A percentile compares a stretch with the other conserved stretches of the same genome.
Evolutionary conservation across 805 yeast species (phyloP).

Genomic region (Zygoascus bituminiphila): DNA sequence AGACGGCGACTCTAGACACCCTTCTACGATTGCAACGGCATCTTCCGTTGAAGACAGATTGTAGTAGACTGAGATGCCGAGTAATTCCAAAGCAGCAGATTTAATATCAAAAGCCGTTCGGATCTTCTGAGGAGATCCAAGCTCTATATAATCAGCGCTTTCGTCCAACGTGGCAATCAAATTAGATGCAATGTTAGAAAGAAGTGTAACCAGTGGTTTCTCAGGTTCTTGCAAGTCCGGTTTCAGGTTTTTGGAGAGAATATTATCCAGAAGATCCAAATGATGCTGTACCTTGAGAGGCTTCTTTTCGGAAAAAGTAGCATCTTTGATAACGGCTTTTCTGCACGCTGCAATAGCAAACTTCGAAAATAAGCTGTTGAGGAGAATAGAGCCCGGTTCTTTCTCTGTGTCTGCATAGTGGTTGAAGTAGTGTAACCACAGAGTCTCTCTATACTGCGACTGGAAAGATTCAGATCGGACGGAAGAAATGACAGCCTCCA

Average conservation of each 20-base stretch:
- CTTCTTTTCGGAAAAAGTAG: neutral
- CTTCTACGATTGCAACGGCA: conserved; percentile 40
- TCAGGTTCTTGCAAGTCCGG: neutral
- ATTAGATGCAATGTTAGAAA: conserved; percentile 25
- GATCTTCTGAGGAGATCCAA: conserved; percentile 42
- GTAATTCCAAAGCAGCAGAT: conserved; percentile 48
- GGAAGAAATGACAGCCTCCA: conserved; percentile 14
- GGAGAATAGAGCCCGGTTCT: conserved; percentile 19
- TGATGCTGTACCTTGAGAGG: neutral
- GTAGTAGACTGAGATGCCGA: conserved; percentile 46
- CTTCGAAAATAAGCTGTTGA: conserved; percentile 9
- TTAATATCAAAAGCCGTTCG: conserved; percentile 48
- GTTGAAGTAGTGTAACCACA: conserved; percentile 14
- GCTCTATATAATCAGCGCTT: conserved; percentile 48
- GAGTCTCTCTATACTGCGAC: neutral
- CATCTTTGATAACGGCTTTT: neutral
- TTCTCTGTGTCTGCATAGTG: conserved; percentile 10
- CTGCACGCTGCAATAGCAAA: neutral
- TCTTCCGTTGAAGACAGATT: conserved; percentile 38
- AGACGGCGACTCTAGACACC: conserved; percentile 43
- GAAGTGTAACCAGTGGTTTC: conserved; percentile 10
- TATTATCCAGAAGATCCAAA: neutral
- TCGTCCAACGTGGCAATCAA: conserved; percentile 44
- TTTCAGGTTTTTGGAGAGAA: conserved; percentile 4
- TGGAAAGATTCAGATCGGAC: conserved; percentile 1